Conservation (phyloP, 2,329 filamentous ascomycete species). For the Pestalotiopsis sp. region DNA sequence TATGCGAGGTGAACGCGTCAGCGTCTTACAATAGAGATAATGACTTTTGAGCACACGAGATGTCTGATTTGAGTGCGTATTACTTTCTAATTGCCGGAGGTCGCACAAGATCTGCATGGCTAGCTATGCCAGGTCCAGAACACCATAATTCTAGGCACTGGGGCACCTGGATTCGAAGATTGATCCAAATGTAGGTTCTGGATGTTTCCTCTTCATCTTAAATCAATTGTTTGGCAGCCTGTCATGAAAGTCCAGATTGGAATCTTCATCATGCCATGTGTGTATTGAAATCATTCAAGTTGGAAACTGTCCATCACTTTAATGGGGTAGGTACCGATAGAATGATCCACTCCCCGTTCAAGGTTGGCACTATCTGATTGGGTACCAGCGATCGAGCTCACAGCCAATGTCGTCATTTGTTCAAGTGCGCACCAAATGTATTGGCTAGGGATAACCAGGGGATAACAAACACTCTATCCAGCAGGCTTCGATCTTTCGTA, state of each 20-base stretch:
- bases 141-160: neutral
- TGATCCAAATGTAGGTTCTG: no score
- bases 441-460: neutral
- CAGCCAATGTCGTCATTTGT: constrained; percentile 6
- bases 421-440: neutral
- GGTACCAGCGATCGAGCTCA: neutral
- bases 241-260: no score
- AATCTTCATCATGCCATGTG: no score
- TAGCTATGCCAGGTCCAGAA: no score
- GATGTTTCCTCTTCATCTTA: no score
- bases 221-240: no score
- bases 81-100: no score
- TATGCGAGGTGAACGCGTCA: constrained; percentile 1
- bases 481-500: no score
- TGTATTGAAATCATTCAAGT: no score
- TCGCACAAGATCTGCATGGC: no score
- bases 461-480: no score
- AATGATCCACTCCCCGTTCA: neutral
- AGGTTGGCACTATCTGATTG: neutral
- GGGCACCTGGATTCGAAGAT: neutral
- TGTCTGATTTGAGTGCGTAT: no score
- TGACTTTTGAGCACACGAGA: neutral
- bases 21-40: neutral
- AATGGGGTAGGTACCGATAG: neutral
- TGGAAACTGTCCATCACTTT: neutral